Base-by-base conservation (phyloP, 208 protist species). In the Trypanosoma melophagium region DNA sequence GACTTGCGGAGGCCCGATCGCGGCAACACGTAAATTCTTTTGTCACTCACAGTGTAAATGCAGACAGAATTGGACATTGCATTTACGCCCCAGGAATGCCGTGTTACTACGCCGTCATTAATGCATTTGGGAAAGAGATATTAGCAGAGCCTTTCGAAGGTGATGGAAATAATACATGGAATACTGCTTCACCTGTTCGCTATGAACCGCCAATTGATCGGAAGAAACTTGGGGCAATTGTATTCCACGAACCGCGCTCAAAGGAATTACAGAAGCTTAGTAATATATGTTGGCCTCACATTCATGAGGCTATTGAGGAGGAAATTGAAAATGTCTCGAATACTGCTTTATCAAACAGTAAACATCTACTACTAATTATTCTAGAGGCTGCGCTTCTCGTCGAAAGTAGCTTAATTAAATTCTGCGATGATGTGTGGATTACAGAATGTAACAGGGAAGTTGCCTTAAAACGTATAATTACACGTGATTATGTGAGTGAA, bases 351-450 rank as follows among this genome's bases (percentile, higher is more conserved):
- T 17, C 51, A 0, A 59, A 63, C 17, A 66, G 60, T 12, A 60
- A 77, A 42, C 63, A 42, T 10, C 68, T 76, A 0, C 66, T 70
- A 31, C 63, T 94, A 8, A 58, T 94, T 31, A 69, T 94, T 16
- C n/a, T 94, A 0, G 83, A 94, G 55, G 88, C 88, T 0, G 88
- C 84, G 14, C 72, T 91, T 58, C 78, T 94, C n/a, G 74, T 86
- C 49, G 80, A 94, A 35, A 80, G 84, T 62, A 56, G 28, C 61
- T 66, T 49, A 50, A 76, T 47, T 9, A 24, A 14, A 25, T n/a
- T 78, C 17, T 87, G 83, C 24, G 84, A 75, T 0, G 84, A 94
- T 57, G 22, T 91, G 3, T 94, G 88, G 85, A 63, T 88, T 59
- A 94, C 83, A 53, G 71, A 74, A 65, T 94, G 88, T 66, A 66